phyloP scores from a whole-genome alignment of 768 basidiomycete genomes.

The Boletellus emodensis region DNA sequence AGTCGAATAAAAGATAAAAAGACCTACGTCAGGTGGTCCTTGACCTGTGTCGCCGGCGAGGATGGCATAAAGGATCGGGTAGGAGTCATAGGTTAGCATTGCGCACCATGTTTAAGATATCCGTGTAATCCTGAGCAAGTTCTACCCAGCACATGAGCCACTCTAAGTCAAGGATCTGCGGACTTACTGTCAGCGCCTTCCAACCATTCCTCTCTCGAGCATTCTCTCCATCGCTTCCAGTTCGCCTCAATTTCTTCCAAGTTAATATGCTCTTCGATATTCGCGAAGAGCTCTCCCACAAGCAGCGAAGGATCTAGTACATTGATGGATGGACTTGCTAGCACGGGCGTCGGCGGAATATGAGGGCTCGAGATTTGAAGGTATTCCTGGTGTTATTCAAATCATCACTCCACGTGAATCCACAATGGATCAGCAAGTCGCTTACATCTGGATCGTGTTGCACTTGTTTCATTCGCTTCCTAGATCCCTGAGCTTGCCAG shows the following conservation, averaged over 20 bases:
- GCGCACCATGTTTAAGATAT: constrained; percentile 22
- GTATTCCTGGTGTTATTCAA: constrained; percentile 14
- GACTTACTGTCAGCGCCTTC: constrained; percentile 28
- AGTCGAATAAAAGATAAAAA: neutral
- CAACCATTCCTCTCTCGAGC: constrained; percentile 30
- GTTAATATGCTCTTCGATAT: constrained; percentile 18
- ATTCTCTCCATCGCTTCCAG: constrained; percentile 27
- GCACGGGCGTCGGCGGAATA: constrained; percentile 14
- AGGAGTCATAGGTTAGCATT: neutral
- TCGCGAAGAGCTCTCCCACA: constrained; percentile 17
- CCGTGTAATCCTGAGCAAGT: constrained; percentile 15
- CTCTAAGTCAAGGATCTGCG: neutral
- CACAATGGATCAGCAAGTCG: neutral
- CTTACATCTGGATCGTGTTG: constrained; percentile 19
- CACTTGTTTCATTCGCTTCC: constrained; percentile 16
- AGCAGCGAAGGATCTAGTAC: constrained; percentile 5
- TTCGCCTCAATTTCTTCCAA: constrained; percentile 19
- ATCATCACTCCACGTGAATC: neutral
- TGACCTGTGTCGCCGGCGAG: constrained; percentile 15
- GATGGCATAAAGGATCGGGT: neutral
- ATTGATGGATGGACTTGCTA: neutral
- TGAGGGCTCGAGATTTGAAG: constrained; percentile 21
- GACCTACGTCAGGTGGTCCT: constrained; percentile 28
- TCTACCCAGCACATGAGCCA: constrained; percentile 12
- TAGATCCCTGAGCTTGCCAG: constrained; percentile 2